Conservation (phyloP, 306 rosid species). For the Alnus rubra region DNA sequence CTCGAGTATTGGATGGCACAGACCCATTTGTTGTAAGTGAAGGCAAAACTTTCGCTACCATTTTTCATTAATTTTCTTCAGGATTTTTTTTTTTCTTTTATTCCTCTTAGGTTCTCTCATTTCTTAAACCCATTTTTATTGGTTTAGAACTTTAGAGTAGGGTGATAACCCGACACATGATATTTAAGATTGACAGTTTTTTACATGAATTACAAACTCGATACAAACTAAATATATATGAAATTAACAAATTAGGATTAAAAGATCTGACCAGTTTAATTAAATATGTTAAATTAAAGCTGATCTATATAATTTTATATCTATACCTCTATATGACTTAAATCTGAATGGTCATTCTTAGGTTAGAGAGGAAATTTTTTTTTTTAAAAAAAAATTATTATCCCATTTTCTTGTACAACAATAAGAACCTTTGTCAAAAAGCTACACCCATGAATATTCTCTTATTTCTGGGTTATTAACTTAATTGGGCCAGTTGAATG, state of each 20-base stretch:
- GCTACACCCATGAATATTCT: not conserved
- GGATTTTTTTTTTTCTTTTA: not conserved
- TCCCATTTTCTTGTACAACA: not conserved
- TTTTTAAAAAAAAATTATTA: too few species aligned
- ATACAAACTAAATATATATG: too few species aligned
- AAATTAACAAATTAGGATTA: too few species aligned
- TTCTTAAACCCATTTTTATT: not conserved
- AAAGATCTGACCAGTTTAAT: too few species aligned
- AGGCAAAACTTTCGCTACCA: not conserved
- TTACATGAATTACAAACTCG: too few species aligned
- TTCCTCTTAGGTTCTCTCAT: not conserved
- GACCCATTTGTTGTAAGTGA: conserved; percentile 53
- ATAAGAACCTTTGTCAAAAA: not conserved
- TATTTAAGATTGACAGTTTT: too few species aligned
- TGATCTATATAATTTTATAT: too few species aligned
- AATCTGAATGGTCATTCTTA: too few species aligned
- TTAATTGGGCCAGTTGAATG: not conserved
- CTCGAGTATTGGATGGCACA: conserved; percentile 72
- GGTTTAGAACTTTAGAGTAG: not conserved
- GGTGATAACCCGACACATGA: too few species aligned
- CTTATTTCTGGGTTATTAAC: too few species aligned
- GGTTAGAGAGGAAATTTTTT: not conserved
- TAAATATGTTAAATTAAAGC: too few species aligned
- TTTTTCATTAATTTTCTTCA: not conserved
- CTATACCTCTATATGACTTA: too few species aligned